Conservation (phyloP, 257 asterid genomes). For the Ballota nigra region DNA sequence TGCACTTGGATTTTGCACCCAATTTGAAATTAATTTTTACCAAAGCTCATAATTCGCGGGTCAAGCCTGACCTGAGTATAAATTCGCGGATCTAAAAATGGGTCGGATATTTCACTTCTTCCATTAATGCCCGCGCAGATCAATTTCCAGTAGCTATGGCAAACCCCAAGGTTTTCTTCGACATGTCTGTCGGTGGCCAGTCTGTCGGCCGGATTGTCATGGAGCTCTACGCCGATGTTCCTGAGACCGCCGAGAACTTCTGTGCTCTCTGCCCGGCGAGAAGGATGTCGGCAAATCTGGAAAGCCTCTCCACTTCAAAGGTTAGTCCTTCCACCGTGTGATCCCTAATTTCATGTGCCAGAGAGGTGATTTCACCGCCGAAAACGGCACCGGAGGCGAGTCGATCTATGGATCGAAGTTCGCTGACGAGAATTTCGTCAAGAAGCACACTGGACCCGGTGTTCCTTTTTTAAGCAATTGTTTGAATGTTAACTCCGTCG, state of each 20-base stretch:
- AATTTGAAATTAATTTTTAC: too few relatives aligned
- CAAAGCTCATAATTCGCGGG: too few relatives aligned
- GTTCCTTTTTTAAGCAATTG: slow-evolving; percentile 14
- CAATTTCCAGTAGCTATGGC: slow-evolving; percentile 19
- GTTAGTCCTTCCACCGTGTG: slow-evolving; percentile 71
- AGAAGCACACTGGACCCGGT: slow-evolving; percentile 67
- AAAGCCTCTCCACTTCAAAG: slow-evolving; percentile 76
- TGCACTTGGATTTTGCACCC: too few relatives aligned
- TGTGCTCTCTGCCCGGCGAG: slow-evolving; percentile 77
- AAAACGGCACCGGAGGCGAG: slow-evolving; percentile 75
- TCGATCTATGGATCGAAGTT: slow-evolving; percentile 65
- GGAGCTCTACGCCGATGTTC: slow-evolving; percentile 62
- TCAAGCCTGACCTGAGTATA: too few relatives aligned
- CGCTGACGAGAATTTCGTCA: slow-evolving; percentile 63
- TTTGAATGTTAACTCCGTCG: slow-evolving; percentile 19
- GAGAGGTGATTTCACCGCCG: slow-evolving; percentile 78
- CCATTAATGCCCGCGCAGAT: too few relatives aligned
- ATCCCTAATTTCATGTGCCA: slow-evolving; percentile 79
- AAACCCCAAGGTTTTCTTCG: slow-evolving; percentile 71
- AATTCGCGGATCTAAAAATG: too few relatives aligned
- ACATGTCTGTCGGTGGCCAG: slow-evolving; percentile 58
- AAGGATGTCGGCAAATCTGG: slow-evolving; percentile 55
- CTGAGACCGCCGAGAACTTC: slow-evolving; percentile 63
- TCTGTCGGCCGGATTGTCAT: slow-evolving; percentile 59
- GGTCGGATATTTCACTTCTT: too few relatives aligned